Conservation (phyloP, 768 basidiomycete species). For the Leccinum fibrillosum region DNA sequence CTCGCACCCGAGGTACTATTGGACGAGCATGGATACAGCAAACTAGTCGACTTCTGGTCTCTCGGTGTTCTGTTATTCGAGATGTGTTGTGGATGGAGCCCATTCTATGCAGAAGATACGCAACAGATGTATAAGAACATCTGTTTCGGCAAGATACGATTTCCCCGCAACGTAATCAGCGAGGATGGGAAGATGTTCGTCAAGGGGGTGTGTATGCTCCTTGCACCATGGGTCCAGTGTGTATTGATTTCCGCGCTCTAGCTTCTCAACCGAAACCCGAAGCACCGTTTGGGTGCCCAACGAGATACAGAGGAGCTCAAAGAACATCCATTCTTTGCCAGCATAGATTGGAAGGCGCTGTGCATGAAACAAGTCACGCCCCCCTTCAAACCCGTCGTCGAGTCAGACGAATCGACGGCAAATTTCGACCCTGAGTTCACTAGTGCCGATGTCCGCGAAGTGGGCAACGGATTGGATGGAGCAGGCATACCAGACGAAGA, state of each 20-base stretch:
- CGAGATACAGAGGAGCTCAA: conserved; percentile 93
- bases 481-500: conserved; percentile 46
- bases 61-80: conserved; percentile 95
- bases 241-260: conserved; percentile 33
- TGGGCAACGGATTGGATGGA: conserved; percentile 52
- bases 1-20: conserved; percentile 98
- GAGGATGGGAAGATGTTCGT: conserved; percentile 99
- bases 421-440: conserved; percentile 99
- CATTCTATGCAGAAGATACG: conserved; percentile 98
- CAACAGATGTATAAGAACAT: conserved; percentile 99
- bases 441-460: conserved; percentile 78
- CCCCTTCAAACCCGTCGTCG: conserved; percentile 96
- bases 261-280: conserved; percentile 98
- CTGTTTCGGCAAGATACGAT: conserved; percentile 98
- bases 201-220: conserved; percentile 74
- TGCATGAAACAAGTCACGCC: conserved; percentile 88
- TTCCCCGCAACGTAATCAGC: conserved; percentile 93
- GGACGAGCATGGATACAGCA: conserved; percentile 97
- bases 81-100: conserved; percentile 99
- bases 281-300: conserved; percentile 88
- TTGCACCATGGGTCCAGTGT: conserved; percentile 8
- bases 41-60: conserved; percentile 98
- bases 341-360: conserved; percentile 90
- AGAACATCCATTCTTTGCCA: conserved; percentile 90
- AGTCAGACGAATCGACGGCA: conserved; percentile 96